These are phyloP conservation scores for Colletotrichum lindemuthianum DNA, from an alignment of 2,329 filamentous ascomycete species.

Conservation along the genomic window DNA sequence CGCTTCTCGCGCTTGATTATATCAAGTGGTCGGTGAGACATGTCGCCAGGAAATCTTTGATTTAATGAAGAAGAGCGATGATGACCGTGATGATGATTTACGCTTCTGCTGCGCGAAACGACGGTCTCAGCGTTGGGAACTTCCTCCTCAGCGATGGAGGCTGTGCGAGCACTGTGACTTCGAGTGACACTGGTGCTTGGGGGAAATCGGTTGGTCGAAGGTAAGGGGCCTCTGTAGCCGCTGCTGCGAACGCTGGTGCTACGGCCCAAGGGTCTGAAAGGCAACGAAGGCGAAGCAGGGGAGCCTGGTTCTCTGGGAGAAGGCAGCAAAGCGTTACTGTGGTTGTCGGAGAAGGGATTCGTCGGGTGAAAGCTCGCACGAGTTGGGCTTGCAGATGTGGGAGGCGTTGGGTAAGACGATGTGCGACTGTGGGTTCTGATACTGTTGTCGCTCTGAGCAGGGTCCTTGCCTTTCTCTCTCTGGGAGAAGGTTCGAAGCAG, in stretches of 20 bases:
- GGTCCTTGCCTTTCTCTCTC: slow-evolving; percentile 38
- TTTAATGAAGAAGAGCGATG: slow-evolving; percentile 56
- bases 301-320: slow-evolving; percentile 31
- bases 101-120: slow-evolving; percentile 31
- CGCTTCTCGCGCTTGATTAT: slow-evolving; percentile 71
- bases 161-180: slow-evolving; percentile 39
- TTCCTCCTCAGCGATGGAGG: slow-evolving; percentile 17
- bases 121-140: neutral
- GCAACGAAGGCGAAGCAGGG: slow-evolving; percentile 34
- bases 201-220: slow-evolving; percentile 34
- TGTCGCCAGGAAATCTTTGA: slow-evolving; percentile 71
- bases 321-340: slow-evolving; percentile 44
- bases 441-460: slow-evolving; percentile 17
- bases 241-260: slow-evolving; percentile 41
- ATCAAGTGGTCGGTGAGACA: slow-evolving; percentile 73
- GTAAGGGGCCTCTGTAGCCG: slow-evolving; percentile 43
- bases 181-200: slow-evolving; percentile 47
- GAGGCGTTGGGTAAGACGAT: slow-evolving; percentile 56
- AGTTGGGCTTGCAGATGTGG: slow-evolving; percentile 63
- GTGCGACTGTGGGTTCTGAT: slow-evolving; percentile 26
- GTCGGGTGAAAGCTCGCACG: slow-evolving; percentile 57
- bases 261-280: slow-evolving; percentile 36
- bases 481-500: slow-evolving; percentile 39
- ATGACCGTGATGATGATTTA: slow-evolving; percentile 30
- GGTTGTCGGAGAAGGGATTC: slow-evolving; percentile 50